Base-by-base conservation (phyloP, 371 early-diverging fungal genomes). In the Mucor mucedo region DNA sequence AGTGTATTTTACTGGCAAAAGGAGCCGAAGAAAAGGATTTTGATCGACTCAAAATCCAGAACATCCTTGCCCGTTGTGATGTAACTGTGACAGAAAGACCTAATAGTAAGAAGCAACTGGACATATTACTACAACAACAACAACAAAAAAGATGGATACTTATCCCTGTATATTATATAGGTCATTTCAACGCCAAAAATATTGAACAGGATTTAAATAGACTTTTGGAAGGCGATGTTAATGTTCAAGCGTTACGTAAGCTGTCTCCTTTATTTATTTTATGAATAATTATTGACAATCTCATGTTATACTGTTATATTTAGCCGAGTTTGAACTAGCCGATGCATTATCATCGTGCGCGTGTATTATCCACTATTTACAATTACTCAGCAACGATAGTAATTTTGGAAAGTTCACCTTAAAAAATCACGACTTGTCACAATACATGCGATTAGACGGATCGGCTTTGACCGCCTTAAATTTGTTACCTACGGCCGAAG, bases 381-480 rank as follows among this genome's bases (percentile, higher is more conserved):
- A 91, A 70, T 80, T 97, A 6, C 60, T 93, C 55, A 68, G 75
- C 0, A 94, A 95, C 64, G 90, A 90, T 49, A 77, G 84, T 47
- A 93, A 91, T 70, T 86, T 87, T 71, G 89, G 91, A 33, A 83
- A 88, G 54, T 96, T 90, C 69, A 69, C 76, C 1, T 70, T 97
- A 4, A 64, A 72, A 47, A 77, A 79, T 32, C 92, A 93, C 72
- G 92, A 94, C 68, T 73, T 96, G 48, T 86, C 91, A 3, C 95
- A 95, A 70, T 96, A 87, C 70, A 95, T 97, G 97, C 84, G 89
- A 48, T 82, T 98, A 44, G 98, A 97, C 70, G 89, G 93, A 0
- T 87, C 97, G 2, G 98, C 98, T 0, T 83, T 97, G 10, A 77
- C 81, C 28, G 97, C 98, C 0, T 75, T 98, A 21, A 95, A 95